Evolutionary conservation across 768 basidiomycete genomes (phyloP).

Genomic region (Mycena vulgaris): DNA sequence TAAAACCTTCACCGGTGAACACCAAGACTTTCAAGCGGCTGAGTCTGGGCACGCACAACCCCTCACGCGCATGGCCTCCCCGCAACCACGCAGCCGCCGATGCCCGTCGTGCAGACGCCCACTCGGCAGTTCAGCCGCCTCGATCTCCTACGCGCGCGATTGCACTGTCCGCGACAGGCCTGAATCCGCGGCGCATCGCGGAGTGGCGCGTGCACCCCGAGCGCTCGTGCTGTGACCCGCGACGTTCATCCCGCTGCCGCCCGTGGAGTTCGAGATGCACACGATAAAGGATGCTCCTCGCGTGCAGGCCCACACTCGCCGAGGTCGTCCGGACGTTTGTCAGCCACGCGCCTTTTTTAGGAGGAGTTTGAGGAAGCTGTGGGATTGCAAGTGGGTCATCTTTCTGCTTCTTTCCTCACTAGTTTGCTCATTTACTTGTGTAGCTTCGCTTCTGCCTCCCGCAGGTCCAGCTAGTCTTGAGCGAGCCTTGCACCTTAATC

Average conservation of each 20-base stretch:
- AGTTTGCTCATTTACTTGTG: neutral
- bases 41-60: neutral
- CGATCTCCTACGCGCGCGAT: no score
- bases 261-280: slow-evolving; percentile 81
- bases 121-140: neutral
- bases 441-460: neutral
- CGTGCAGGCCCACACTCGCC: slow-evolving; percentile 70
- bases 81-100: neutral
- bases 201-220: slow-evolving; percentile 43
- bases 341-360: slow-evolving; percentile 53
- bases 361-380: slow-evolving; percentile 57
- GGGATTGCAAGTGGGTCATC: slow-evolving; percentile 70
- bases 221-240: slow-evolving; percentile 74
- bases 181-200: slow-evolving; percentile 1
- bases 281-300: slow-evolving; percentile 75
- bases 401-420: neutral
- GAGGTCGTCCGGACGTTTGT: slow-evolving; percentile 60
- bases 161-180: neutral
- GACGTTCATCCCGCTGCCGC: slow-evolving; percentile 70
- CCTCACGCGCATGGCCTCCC: neutral
- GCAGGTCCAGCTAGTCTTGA: neutral
- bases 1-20: neutral
- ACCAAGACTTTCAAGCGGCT: neutral
- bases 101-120: neutral
- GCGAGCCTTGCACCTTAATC: no score